Evolutionary conservation across 306 rosid genomes (phyloP).

Genomic region (Purshia tridentata): DNA sequence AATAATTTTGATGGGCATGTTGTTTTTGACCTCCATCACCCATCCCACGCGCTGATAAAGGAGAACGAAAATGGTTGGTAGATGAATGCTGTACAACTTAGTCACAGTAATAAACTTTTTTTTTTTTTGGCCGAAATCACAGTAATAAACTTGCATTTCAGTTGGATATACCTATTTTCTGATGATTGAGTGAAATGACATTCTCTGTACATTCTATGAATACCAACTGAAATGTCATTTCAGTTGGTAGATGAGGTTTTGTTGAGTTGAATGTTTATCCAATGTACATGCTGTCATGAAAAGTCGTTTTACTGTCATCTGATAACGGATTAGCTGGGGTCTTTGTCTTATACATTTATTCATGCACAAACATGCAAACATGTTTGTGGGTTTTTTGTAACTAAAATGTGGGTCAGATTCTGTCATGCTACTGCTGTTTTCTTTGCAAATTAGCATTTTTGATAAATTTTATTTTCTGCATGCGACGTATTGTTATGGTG

Average conservation of each 20-base stretch:
- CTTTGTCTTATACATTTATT: no score
- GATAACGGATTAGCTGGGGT: no score
- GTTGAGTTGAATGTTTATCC: background rate
- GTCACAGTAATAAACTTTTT: background rate
- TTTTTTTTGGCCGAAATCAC: no score
- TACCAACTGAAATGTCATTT: background rate
- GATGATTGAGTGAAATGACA: background rate
- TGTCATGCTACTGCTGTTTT: background rate
- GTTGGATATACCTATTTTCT: background rate
- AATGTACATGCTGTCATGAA: background rate
- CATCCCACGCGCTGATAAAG: background rate
- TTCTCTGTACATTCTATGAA: background rate
- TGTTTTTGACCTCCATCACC: background rate
- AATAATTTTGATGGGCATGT: background rate
- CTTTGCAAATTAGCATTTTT: background rate
- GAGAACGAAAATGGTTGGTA: background rate
- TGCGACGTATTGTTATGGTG: background rate
- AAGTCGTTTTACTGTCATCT: no score
- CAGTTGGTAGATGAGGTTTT: background rate
- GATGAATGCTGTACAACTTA: background rate
- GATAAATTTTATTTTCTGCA: background rate
- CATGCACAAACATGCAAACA: no score
- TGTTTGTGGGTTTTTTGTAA: no score
- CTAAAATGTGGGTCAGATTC: background rate
- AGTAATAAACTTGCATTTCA: background rate